phyloP scores from a whole-genome alignment of 805 yeast genomes.

The Myxozyma geophila region DNA sequence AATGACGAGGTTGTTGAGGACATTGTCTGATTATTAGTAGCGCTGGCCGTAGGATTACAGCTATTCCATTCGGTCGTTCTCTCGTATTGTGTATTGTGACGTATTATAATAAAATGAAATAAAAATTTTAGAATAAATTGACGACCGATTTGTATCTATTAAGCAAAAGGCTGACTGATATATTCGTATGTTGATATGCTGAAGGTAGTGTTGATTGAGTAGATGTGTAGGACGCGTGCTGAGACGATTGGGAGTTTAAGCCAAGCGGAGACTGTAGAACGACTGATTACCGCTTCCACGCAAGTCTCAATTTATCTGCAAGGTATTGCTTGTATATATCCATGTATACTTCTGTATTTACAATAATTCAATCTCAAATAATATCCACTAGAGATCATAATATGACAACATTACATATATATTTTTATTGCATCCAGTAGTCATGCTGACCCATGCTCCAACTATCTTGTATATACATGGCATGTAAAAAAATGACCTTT shows the following conservation, averaged over 20 bases:
- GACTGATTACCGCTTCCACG: too few relatives aligned
- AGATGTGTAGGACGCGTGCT: background rate
- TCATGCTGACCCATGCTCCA: background rate
- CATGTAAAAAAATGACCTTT: constrained; percentile 28
- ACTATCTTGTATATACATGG: constrained; percentile 3
- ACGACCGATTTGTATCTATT: too few relatives aligned
- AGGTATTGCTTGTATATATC: too few relatives aligned
- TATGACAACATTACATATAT: too few relatives aligned
- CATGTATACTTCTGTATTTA: background rate
- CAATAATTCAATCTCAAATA: background rate
- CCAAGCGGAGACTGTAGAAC: background rate
- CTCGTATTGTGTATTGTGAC: too few relatives aligned
- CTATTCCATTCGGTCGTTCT: too few relatives aligned
- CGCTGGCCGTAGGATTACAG: background rate
- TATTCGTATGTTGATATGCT: background rate
- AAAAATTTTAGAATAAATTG: too few relatives aligned
- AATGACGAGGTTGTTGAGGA: constrained; percentile 21
- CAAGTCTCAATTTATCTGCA: too few relatives aligned
- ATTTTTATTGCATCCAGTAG: background rate
- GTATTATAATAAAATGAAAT: too few relatives aligned
- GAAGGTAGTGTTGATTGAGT: background rate
- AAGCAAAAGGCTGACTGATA: too few relatives aligned
- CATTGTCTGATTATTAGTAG: constrained; percentile 13
- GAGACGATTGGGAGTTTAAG: background rate
- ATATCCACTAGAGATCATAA: too few relatives aligned